Evolutionary conservation across 768 basidiomycete species (phyloP).

Genomic region (Suillus hirtellus): DNA sequence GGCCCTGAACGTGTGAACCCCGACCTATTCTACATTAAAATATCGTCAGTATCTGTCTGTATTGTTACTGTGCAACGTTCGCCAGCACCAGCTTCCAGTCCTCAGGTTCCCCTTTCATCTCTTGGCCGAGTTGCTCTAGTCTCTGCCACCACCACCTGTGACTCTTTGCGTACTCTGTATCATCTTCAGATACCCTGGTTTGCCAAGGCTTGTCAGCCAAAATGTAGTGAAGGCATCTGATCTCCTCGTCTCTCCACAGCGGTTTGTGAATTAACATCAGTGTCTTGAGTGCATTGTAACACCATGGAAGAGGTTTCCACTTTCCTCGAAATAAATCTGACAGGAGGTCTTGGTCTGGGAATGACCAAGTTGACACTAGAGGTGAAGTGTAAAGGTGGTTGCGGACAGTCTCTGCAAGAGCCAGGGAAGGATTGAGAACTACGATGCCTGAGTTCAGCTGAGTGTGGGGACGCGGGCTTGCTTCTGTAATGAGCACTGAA

Average conservation of each 20-base stretch:
- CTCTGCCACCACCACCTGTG: conserved; percentile 84
- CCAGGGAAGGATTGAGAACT: conserved; percentile 72
- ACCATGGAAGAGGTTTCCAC: conserved; percentile 82
- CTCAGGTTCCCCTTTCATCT: conserved; percentile 47
- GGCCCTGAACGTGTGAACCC: conserved; percentile 28
- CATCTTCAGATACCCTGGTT: conserved; percentile 42
- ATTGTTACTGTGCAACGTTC: conserved; percentile 40
- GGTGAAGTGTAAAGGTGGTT: conserved; percentile 46
- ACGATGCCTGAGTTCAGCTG: conserved; percentile 91
- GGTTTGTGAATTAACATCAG: conserved; percentile 66
- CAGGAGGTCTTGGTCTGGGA: conserved; percentile 93
- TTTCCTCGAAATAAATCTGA: conserved; percentile 74
- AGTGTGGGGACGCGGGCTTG: conserved; percentile 71
- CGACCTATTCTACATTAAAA: neutral
- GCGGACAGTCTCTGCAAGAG: conserved; percentile 53
- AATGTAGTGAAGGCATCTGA: conserved; percentile 87
- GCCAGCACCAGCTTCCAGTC: conserved; percentile 52
- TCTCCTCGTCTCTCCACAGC: conserved; percentile 84
- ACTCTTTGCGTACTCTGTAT: conserved; percentile 52
- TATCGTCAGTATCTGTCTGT: too few species aligned
- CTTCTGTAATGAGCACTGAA: conserved; percentile 39
- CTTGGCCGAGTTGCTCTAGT: conserved; percentile 43
- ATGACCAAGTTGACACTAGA: conserved; percentile 56
- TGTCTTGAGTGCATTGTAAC: conserved; percentile 94
- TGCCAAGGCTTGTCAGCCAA: conserved; percentile 87